phyloP scores from a whole-genome alignment of 78 protist species.

The Dictyostelium capitatum region DNA sequence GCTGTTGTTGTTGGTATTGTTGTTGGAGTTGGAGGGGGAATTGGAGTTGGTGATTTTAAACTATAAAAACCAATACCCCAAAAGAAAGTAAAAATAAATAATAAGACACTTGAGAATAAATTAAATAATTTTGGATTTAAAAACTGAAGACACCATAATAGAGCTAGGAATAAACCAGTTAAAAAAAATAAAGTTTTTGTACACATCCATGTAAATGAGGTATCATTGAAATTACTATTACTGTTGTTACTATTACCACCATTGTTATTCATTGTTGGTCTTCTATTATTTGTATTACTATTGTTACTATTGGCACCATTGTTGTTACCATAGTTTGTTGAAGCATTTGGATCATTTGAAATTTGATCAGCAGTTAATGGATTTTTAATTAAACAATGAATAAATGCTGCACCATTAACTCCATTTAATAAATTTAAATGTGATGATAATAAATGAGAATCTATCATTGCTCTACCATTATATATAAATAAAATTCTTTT shows the following conservation, averaged over 20 bases:
- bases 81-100: slow-evolving; percentile 38
- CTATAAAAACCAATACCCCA: slow-evolving; percentile 67
- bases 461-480: slow-evolving; percentile 70
- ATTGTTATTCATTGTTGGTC: neutral
- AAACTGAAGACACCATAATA: slow-evolving; percentile 47
- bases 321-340: neutral
- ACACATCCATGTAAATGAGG: slow-evolving; percentile 32
- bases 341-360: slow-evolving; percentile 17
- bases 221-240: neutral
- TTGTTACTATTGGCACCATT: neutral
- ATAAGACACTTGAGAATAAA: slow-evolving; percentile 17
- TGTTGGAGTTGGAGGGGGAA: neutral
- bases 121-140: slow-evolving; percentile 53
- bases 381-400: slow-evolving; percentile 43
- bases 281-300: neutral
- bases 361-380: slow-evolving; percentile 55
- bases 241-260: neutral
- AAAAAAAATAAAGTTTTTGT: slow-evolving; percentile 44
- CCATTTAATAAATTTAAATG: neutral
- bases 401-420: neutral
- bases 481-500: slow-evolving; percentile 54
- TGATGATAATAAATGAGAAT: neutral
- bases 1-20: neutral
- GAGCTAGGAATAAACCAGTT: slow-evolving; percentile 43
- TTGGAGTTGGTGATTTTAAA: neutral